Evolutionary conservation across 306 rosid species (phyloP), one percentile per base, ranked within the genome.

Genomic region (Benincasa hispida): DNA sequence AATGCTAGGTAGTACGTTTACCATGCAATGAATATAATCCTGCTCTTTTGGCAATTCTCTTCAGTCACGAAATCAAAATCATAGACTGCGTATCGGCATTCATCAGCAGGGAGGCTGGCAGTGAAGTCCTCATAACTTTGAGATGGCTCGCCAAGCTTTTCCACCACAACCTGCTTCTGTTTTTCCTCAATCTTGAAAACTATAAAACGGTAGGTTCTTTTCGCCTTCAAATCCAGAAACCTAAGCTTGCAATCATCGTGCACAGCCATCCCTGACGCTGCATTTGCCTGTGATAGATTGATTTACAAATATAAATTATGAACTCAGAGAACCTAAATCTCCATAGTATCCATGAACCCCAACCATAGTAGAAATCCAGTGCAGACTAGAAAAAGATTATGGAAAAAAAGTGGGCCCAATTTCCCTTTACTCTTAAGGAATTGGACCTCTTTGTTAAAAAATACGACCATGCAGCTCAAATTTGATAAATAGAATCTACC

Each of bases 221-320:
- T 86, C n/a, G 86, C 80, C 86, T 86, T 86, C 68, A 86, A 70
- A 17, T 86, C 89, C 50, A 86, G 53, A 72, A 86, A 86, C 80
- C 77, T 82, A 19, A 84, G 79, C 81, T 86, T 86, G 79, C 89
- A 86, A 47, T 86, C 89, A 73, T 75, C 89, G 5, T 86, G 87
- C 66, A 86, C 84, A 48, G 87, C 89, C 86, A 86, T 86, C 75
- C 89, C 89, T 1, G 89, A 86, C 32, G 87, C 84, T 58, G 89
- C 87, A 19, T 86, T 86, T 42, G 87, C 89, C 89, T 86, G 48
- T 24, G 27, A 75, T 27, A 72, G 17, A 25, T 30, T 77, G 5
- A 65, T 47, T 30, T 22, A 30, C 14, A 25, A 18, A 35, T 54
- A 57, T 70, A 76, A 76, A 68, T 73, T 34, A 42, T 24, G 8